Evolutionary conservation across 2,329 filamentous ascomycete genomes (phyloP).

Genomic region (Aspergillus pseudoviridinutans): DNA sequence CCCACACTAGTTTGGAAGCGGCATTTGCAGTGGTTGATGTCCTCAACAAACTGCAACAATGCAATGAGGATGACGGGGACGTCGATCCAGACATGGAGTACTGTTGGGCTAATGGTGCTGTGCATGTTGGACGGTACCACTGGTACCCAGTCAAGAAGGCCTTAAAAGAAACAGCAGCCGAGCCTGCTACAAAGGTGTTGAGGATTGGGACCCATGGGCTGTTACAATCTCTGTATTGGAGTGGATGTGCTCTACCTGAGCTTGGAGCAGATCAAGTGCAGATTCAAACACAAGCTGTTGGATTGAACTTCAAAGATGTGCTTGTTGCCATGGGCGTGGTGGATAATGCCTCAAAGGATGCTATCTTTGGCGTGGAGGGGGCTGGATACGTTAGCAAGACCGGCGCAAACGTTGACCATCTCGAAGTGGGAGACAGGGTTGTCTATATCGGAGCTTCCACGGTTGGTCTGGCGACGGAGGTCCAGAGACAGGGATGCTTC

Average conservation of each 20-base stretch:
- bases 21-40: background rate
- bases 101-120: background rate
- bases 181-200: background rate
- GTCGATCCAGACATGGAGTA: background rate
- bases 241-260: background rate
- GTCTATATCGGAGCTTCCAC: background rate
- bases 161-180: background rate
- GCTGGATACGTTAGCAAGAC: background rate
- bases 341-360: background rate
- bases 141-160: background rate
- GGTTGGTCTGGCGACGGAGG: background rate
- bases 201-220: background rate
- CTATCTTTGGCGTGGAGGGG: background rate
- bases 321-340: constrained; percentile 24
- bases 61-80: background rate
- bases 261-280: constrained; percentile 12
- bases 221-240: background rate
- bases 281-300: constrained; percentile 26
- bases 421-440: background rate
- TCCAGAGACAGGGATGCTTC: background rate
- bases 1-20: background rate
- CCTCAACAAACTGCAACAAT: background rate
- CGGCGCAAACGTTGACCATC: background rate
- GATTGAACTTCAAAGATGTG: constrained; percentile 26
- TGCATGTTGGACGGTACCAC: background rate